Base-by-base conservation (phyloP, 441 rosid species). In the Breynia disticha region DNA sequence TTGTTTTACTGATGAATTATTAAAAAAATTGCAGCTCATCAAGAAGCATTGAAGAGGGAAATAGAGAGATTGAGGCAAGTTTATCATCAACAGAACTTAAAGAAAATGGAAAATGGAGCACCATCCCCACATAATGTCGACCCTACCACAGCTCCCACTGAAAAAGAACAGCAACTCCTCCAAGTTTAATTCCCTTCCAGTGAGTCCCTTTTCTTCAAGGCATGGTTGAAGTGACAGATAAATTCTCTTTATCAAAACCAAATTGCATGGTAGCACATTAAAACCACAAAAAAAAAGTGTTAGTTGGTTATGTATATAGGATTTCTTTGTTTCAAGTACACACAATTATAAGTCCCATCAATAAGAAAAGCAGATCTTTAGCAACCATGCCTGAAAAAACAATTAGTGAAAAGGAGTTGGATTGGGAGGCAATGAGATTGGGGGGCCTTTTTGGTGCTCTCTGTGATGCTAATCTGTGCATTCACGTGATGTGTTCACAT, bases 21-120 rank as follows among this genome's bases (percentile, higher is more conserved):
- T 28, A 32, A 5, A 50, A 50, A 43, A 2, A 43, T 12, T 73
- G 67, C 86, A 89, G 97, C 95, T 62, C 95, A 83, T 67, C 95
- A 89, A 67, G 97, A 80, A 68, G 97, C 95, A 42, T 57, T 89
- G 74, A 89, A 79, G 84, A 81, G 86, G 71, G 97, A 89, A 74
- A 89, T 89, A 78, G 93, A 83, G 75, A 81, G 97, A 67, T 51
- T 89, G 65, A 76, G 93, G 72, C 97, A 83, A 65, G 88, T 83
- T 10, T 82, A 86, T 60, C 86, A 80, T 35, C 85, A 79, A 59
- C 83, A 80, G 21, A 83, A 71, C 62, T 65, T 79, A 16, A 72
- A 78, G 73, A 82, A 78, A 45, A 79, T 67, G 76, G 90, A 76
- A 37, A 63, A 69, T 22, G 62, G 55, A 24, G 64, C 59, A 46